Conservation (phyloP, 805 yeast species). For the Saturnispora silvae region DNA sequence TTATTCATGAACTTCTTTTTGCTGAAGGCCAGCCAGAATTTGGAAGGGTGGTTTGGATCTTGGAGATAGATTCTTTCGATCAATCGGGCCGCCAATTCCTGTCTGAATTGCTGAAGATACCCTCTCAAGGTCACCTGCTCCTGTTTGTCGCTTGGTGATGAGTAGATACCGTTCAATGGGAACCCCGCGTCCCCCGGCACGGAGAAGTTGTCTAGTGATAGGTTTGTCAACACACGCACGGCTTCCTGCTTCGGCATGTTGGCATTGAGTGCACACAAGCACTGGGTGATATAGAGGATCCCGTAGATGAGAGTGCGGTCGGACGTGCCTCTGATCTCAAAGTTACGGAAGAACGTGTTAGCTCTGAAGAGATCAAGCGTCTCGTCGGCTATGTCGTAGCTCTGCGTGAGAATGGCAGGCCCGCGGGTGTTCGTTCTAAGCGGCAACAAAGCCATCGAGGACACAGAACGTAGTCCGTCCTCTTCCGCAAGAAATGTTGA, state of each 20-base stretch:
- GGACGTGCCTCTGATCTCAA: constrained; percentile 91
- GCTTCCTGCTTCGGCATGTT: constrained; percentile 49
- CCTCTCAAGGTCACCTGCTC: constrained; percentile 73
- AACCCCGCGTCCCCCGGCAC: constrained; percentile 94
- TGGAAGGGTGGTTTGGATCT: constrained; percentile 56
- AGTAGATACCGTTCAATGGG: constrained; percentile 74
- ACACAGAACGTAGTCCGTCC: constrained; percentile 49
- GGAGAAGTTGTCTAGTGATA: constrained; percentile 78
- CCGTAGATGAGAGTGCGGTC: constrained; percentile 93
- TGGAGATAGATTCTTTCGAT: constrained; percentile 61
- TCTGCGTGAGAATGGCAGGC: constrained; percentile 70
- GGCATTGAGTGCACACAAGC: constrained; percentile 52
- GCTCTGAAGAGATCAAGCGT: constrained; percentile 86
- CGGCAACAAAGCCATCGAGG: constrained; percentile 79
- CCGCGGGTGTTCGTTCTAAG: constrained; percentile 78
- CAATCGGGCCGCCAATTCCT: constrained; percentile 78
- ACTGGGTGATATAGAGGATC: constrained; percentile 77
- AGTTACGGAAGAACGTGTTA: constrained; percentile 91
- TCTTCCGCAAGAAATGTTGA: constrained; percentile 66
- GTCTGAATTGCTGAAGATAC: constrained; percentile 88
- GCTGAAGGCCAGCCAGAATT: constrained; percentile 93
- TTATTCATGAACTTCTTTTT: constrained; percentile 95
- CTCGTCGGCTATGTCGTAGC: constrained; percentile 90
- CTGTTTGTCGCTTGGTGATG: constrained; percentile 60
- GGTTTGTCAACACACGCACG: constrained; percentile 58